phyloP scores from a whole-genome alignment of 2,329 filamentous ascomycete species.

The Xylariaceae sp. region DNA sequence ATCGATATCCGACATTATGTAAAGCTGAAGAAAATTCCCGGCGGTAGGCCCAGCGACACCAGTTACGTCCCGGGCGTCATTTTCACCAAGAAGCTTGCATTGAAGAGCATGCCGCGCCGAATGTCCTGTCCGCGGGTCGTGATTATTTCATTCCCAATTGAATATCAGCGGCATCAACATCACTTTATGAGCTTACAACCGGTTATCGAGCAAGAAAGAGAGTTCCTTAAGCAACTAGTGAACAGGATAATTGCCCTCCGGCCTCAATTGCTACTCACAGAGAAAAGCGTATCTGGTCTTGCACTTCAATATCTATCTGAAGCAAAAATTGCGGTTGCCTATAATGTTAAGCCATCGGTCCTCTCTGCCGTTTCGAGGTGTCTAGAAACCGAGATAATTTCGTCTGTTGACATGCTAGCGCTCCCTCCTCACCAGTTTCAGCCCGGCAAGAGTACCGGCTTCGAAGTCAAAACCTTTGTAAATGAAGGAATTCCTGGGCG shows the following conservation, averaged over 20 bases:
- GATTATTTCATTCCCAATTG: conserved; percentile 92
- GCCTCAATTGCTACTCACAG: conserved; percentile 86
- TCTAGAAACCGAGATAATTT: conserved; percentile 89
- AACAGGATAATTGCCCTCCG: conserved; percentile 85
- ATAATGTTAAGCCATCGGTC: conserved; percentile 96
- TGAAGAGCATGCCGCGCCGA: conserved; percentile 93
- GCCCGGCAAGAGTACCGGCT: conserved; percentile 81
- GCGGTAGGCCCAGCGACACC: conserved; percentile 87
- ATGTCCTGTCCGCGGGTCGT: conserved; percentile 85
- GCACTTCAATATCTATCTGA: conserved; percentile 88
- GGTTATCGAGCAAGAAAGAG: conserved; percentile 94
- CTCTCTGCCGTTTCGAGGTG: conserved; percentile 94
- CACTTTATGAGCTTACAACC: conserved; percentile 99
- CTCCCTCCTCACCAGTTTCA: conserved; percentile 69
- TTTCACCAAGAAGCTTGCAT: conserved; percentile 93
- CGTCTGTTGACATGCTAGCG: conserved; percentile 91
- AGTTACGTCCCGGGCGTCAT: conserved; percentile 97
- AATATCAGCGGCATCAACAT: conserved; percentile 90
- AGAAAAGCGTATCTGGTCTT: conserved; percentile 89
- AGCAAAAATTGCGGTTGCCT: conserved; percentile 89
- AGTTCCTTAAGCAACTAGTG: conserved; percentile 90
- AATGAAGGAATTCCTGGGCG: conserved; percentile 73
- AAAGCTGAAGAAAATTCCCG: conserved; percentile 95
- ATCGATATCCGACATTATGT: conserved; percentile 98
- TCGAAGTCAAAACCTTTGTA: conserved; percentile 95